Percentiles rank a stretch among this genome's conserved stretches.
Conservation (phyloP, 2,329 filamentous ascomycete genomes). For the Didymella lethalis region DNA sequence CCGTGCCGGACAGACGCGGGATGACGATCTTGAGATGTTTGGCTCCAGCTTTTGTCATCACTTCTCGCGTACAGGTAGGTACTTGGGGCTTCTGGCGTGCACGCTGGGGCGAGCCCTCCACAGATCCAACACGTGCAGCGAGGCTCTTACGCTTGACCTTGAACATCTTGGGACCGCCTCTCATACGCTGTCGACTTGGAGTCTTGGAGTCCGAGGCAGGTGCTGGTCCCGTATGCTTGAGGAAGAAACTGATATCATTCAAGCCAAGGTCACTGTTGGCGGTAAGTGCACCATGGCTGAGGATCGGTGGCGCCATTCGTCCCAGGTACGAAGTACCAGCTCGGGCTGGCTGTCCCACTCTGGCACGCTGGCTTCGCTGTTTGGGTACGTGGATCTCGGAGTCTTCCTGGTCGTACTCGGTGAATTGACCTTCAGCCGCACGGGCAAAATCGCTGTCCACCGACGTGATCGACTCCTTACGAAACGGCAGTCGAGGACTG, state of each 20-base stretch:
- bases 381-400: constrained; percentile 23
- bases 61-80: constrained; percentile 40
- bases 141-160: constrained; percentile 37
- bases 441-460: constrained; percentile 34
- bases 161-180: constrained; percentile 34
- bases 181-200: constrained; percentile 24
- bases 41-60: constrained; percentile 39
- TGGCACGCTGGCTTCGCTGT: constrained; percentile 17
- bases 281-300: constrained; percentile 42
- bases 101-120: constrained; percentile 33
- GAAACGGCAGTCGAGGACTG: constrained; percentile 26
- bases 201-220: constrained; percentile 28
- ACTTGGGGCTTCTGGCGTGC: constrained; percentile 24
- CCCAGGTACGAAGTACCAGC: constrained; percentile 33
- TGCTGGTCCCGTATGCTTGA: constrained; percentile 39
- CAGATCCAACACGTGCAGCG: constrained; percentile 32
- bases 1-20: constrained; percentile 24
- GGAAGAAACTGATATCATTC: constrained; percentile 43
- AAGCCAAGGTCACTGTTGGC: constrained; percentile 36
- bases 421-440: constrained; percentile 35
- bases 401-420: constrained; percentile 31
- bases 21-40: constrained; percentile 44
- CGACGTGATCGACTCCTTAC: constrained; percentile 25
- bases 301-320: constrained; percentile 45
- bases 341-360: constrained; percentile 26